Evolutionary conservation across 1,139 yeast species (phyloP), one percentile per base, ranked within the genome.

Genomic region (Nakaseomyces bracarensis): DNA sequence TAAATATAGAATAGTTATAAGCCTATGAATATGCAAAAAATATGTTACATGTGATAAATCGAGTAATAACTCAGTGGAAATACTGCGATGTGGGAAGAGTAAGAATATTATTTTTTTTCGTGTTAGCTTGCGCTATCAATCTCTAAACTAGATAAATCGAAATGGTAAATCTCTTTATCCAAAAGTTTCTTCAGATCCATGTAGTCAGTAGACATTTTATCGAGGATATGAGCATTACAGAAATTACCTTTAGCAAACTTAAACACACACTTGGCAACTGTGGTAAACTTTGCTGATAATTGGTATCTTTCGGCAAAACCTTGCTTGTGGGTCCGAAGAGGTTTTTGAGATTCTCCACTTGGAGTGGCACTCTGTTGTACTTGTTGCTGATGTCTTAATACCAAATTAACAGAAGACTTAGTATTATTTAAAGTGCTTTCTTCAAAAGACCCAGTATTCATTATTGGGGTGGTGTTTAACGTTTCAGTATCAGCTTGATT

Each of bases 291-390:
- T 16, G 49, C 53, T 2, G 62, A 55, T n/a, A 60, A 42, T 22
- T 58, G 61, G 37, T 60, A 58, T 22, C 57, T 54, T 29, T 52
- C 54, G 14, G 54, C 51, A 43, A 59, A 59, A 11, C 58, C 56
- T 45, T 58, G 60, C 34, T 48, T 52, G 18, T 40, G 36, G 10
- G 28, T 38, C n/a, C 41, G 34, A 3, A 43, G 38, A 10, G 38
- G 38, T 31, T 26, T 31, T 26, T 36, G 35, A 33, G 29, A 22
- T 35, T 16, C 20, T 9, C 41, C 22, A 11, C 15, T 29, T 11
- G 25, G 20, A 5, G 9, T 27, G 9, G 14, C n/a, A 13, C 20
- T 18, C 13, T 27, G 35, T 19, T 20, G 28, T 14, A 14, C 15
- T 23, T 19, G 30, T 30, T 37, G 37, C 30, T 43, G 44, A 36